These are phyloP conservation scores for Fimicolochytrium jonesii DNA, from an alignment of 192 early-diverging fungal species.

Conservation along the genomic window DNA sequence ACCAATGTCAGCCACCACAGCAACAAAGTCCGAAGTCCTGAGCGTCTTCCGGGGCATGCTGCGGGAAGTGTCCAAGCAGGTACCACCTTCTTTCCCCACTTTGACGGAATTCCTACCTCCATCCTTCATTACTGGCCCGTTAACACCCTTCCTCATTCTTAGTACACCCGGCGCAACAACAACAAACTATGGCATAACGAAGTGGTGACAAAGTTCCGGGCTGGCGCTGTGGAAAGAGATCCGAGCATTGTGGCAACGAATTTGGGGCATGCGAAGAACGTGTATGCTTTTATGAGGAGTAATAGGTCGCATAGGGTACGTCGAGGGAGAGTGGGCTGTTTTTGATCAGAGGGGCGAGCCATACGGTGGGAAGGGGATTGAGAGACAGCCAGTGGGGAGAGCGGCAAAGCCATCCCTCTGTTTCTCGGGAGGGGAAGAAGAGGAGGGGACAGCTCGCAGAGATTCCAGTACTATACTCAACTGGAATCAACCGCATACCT, in stretches of 20 bases:
- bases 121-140: background rate
- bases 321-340: background rate
- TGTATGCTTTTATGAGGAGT: constrained; percentile 17
- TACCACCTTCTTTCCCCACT: background rate
- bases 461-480: too few species aligned
- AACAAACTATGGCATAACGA: constrained; percentile 25
- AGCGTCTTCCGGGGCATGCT: constrained; percentile 24
- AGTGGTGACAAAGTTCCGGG: constrained; percentile 8
- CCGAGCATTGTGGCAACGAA: background rate
- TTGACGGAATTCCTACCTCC: background rate
- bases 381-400: too few species aligned
- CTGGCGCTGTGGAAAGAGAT: background rate
- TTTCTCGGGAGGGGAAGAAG: too few species aligned
- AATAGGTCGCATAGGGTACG: constrained; percentile 21
- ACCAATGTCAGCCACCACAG: too few species aligned
- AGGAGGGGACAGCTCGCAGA: background rate
- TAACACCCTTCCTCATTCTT: background rate
- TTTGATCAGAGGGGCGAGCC: background rate
- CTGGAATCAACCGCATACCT: background rate
- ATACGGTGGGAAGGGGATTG: too few species aligned
- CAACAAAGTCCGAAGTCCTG: constrained; percentile 12
- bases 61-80: constrained; percentile 30
- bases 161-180: constrained; percentile 20
- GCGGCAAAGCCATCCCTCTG: too few species aligned
- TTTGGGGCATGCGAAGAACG: constrained; percentile 7